phyloP scores from a whole-genome alignment of 2,329 filamentous ascomycete species.

The Lasiodiplodia gonubiensis region DNA sequence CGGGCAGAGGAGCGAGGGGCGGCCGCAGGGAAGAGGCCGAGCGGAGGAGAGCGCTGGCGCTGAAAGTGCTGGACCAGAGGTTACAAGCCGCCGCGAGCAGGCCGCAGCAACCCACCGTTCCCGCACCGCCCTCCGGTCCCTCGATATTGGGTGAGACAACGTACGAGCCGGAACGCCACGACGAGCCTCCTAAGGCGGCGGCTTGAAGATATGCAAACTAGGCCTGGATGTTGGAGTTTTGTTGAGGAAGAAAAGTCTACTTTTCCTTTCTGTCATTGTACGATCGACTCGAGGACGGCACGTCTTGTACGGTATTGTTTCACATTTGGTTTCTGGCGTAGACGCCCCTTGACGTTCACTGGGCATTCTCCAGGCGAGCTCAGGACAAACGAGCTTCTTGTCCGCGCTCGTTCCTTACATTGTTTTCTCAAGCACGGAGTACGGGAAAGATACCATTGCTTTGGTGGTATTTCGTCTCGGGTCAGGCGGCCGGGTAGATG shows the following conservation, averaged over 20 bases:
- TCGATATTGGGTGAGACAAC: constrained; percentile 49
- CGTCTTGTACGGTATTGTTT: background rate
- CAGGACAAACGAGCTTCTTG: background rate
- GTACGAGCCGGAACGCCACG: constrained; percentile 49
- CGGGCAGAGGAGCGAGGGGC: constrained; percentile 49
- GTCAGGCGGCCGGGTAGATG: constrained; percentile 4
- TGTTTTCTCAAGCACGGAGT: constrained; percentile 22
- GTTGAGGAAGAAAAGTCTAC: background rate
- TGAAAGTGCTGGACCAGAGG: constrained; percentile 90
- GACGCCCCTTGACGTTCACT: background rate
- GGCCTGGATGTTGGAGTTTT: background rate
- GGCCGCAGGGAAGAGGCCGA: constrained; percentile 90
- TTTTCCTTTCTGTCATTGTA: constrained; percentile 15
- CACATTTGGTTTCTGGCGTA: constrained; percentile 4
- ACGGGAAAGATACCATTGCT: constrained; percentile 26
- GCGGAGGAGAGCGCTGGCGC: constrained; percentile 81
- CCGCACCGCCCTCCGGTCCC: constrained; percentile 49
- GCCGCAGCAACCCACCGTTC: constrained; percentile 36
- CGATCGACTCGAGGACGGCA: constrained; percentile 1
- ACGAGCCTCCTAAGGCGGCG: constrained; percentile 32
- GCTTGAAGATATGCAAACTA: background rate
- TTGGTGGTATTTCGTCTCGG: constrained; percentile 22
- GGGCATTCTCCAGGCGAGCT: background rate
- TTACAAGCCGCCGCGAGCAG: constrained; percentile 78
- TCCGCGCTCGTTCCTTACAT: background rate